A percentile compares a stretch with the other conserved stretches of the same genome.
phyloP scores from a whole-genome alignment of 495 filamentous ascomycete genomes.

The Hyaloscypha variabilis region DNA sequence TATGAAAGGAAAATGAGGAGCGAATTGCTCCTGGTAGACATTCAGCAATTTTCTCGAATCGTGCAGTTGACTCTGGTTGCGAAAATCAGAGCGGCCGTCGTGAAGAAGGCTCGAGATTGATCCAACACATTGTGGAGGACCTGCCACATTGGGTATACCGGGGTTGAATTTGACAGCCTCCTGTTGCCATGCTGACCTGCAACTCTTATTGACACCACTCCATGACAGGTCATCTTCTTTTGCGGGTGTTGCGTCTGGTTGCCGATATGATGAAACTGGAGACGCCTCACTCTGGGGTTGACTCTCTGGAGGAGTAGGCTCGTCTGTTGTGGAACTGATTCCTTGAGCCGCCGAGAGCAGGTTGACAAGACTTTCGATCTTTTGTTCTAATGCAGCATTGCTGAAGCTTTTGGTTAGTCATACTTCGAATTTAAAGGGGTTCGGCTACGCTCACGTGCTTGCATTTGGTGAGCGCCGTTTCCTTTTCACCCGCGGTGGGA shows the following conservation, averaged over 20 bases:
- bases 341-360: conserved; percentile 18
- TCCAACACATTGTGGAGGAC: not conserved
- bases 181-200: not conserved
- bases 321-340: not conserved
- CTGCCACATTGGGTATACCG: not conserved
- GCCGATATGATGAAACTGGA: not conserved
- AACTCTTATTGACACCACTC: not conserved
- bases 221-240: not conserved
- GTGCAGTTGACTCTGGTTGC: not conserved
- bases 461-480: conserved; percentile 27
- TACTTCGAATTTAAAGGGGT: not conserved
- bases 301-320: conserved; percentile 12
- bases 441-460: conserved; percentile 10
- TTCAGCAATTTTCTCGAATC: conserved; percentile 11
- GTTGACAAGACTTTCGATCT: conserved; percentile 28
- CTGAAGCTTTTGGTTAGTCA: conserved; percentile 3
- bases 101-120: not conserved
- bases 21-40: conserved; percentile 16
- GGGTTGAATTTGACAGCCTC: not conserved
- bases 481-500: conserved; percentile 5
- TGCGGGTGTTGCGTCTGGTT: not conserved
- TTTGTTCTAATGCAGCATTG: conserved; percentile 26
- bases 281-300: conserved; percentile 4
- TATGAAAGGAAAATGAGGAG: conserved; percentile 20
- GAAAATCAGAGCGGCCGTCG: not conserved